Conservation (phyloP, 352 stramenopile genomes). For the Phytophthora melonis region DNA sequence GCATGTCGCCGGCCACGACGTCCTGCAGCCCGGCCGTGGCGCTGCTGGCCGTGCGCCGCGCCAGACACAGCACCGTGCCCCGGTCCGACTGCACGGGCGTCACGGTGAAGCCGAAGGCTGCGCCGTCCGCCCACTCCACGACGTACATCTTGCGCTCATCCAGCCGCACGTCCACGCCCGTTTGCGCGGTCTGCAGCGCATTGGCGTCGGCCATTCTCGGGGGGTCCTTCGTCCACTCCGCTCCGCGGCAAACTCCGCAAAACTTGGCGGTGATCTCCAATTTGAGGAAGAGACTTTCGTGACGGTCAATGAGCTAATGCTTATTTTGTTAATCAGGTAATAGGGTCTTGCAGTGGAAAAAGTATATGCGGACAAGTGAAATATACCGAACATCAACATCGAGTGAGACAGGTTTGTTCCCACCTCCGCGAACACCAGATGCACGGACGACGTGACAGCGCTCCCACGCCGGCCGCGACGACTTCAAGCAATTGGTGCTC, state of each 20-base stretch:
- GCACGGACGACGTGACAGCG: conserved; percentile 3
- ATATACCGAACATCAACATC: too few relatives aligned
- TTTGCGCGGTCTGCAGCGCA: conserved; percentile 43
- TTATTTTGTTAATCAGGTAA: too few relatives aligned
- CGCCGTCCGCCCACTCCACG: conserved; percentile 68
- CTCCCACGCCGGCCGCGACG: conserved; percentile 20
- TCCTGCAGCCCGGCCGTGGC: conserved; percentile 63
- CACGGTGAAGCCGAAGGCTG: conserved; percentile 77
- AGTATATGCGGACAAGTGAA: too few relatives aligned
- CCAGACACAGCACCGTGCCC: conserved; percentile 68
- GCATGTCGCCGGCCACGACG: conserved; percentile 77
- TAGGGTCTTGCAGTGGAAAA: too few relatives aligned
- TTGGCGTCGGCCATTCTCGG: conserved; percentile 26
- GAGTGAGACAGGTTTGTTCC: too few relatives aligned
- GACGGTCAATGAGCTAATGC: too few relatives aligned
- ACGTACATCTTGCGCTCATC: conserved; percentile 85
- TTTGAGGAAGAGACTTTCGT: too few relatives aligned
- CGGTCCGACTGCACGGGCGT: conserved; percentile 76
- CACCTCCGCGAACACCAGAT: too few relatives aligned
- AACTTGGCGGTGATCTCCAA: too few relatives aligned
- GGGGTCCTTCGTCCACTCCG: too few relatives aligned
- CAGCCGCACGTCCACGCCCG: conserved; percentile 52
- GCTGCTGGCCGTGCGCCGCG: conserved; percentile 58
- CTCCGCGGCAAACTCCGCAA: too few relatives aligned
- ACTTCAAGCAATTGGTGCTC: conserved; percentile 19